Conservation (phyloP, 768 basidiomycete species). For the Russula foetens region DNA sequence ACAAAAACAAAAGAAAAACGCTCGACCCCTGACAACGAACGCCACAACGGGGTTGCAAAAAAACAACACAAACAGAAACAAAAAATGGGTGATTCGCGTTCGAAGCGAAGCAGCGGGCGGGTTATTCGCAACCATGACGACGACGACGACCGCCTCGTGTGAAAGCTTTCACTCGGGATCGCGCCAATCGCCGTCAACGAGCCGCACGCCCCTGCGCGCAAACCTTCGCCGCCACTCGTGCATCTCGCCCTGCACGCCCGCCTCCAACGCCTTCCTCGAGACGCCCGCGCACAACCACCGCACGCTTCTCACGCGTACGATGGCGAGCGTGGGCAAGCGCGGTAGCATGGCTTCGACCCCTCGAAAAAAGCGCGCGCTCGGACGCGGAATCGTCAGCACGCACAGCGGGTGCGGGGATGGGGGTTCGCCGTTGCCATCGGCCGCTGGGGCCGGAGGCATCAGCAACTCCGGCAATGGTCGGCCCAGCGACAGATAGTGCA, state of each 20-base stretch:
- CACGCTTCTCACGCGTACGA: slow-evolving; percentile 57
- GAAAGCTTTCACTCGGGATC: slow-evolving; percentile 23
- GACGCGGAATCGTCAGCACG: slow-evolving; percentile 71
- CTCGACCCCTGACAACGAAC: too few species aligned
- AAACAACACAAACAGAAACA: too few species aligned
- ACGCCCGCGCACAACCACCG: slow-evolving; percentile 68
- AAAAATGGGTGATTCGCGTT: background rate
- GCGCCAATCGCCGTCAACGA: slow-evolving; percentile 71
- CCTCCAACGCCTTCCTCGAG: slow-evolving; percentile 52
- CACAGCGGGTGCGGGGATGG: slow-evolving; percentile 35
- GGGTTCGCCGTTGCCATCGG: slow-evolving; percentile 6
- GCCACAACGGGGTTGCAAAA: too few species aligned
- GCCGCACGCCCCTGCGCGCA: slow-evolving; percentile 43
- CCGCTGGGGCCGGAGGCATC: slow-evolving; percentile 22
- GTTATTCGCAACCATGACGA: background rate
- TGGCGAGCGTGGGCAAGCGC: slow-evolving; percentile 45
- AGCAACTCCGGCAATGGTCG: slow-evolving; percentile 49
- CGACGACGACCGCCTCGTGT: background rate
- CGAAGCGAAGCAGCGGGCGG: background rate
- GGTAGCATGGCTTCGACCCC: slow-evolving; percentile 49
- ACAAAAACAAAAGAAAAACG: too few species aligned
- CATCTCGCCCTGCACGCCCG: slow-evolving; percentile 80
- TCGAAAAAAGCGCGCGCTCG: slow-evolving; percentile 48
- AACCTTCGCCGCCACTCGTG: slow-evolving; percentile 62
- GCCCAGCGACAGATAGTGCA: slow-evolving; percentile 69